These are phyloP conservation scores for Phytophthora hybrid DNA, from an alignment of 352 stramenopile genomes.

Conservation along the genomic window DNA sequence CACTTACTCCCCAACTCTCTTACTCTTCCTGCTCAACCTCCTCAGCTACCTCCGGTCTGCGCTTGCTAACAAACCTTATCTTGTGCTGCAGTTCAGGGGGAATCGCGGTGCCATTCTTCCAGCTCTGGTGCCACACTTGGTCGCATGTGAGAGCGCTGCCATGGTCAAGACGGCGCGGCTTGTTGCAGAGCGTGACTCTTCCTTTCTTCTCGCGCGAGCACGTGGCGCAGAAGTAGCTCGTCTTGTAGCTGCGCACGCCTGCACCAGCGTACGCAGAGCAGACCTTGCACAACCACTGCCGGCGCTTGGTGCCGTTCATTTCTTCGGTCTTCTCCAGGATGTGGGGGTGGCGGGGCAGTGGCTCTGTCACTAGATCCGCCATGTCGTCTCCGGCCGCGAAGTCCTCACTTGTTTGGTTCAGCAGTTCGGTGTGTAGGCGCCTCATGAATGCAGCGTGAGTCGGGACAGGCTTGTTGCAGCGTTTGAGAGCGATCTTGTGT, in stretches of 20 bases:
- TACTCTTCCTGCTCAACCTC: background rate
- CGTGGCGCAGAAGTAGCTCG: conserved; percentile 13
- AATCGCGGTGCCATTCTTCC: conserved; percentile 22
- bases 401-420: conserved; percentile 18
- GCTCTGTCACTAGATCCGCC: conserved; percentile 8
- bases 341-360: background rate
- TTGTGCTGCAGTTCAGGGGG: conserved; percentile 19
- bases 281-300: conserved; percentile 38
- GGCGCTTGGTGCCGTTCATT: conserved; percentile 21
- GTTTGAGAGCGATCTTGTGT: conserved; percentile 5
- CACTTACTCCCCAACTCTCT: background rate
- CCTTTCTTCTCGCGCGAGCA: conserved; percentile 17
- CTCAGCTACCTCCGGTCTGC: background rate
- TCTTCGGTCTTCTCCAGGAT: conserved; percentile 18
- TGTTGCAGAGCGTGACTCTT: conserved; percentile 21
- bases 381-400: conserved; percentile 7
- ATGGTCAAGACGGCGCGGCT: background rate
- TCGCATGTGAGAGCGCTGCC: conserved; percentile 15
- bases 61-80: conserved; percentile 16
- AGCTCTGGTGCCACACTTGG: conserved; percentile 27
- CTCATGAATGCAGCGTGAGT: conserved; percentile 5
- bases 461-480: background rate
- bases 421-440: conserved; percentile 2
- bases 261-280: conserved; percentile 23
- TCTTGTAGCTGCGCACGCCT: conserved; percentile 28